Base-by-base conservation (phyloP, 2,329 filamentous ascomycete species). In the Arthrinium puccinioides region DNA sequence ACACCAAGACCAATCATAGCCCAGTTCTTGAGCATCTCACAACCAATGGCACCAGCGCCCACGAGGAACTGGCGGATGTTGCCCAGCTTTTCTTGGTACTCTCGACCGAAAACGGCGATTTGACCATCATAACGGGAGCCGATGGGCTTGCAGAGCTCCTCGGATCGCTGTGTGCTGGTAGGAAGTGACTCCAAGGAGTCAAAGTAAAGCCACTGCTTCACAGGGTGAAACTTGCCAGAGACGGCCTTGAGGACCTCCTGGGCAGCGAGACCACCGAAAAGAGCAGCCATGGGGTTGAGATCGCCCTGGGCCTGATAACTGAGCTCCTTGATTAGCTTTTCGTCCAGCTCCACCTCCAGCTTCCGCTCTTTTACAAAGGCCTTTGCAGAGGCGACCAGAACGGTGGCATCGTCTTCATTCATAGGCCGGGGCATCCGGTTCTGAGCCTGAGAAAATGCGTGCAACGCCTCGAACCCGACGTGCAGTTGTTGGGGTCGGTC, bases 1-100 rank as follows among this genome's bases (percentile, higher is more conserved):
- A 85, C 86, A 30, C 84, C 90, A 21, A 98, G 71, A 48, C 92
- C 92, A 60, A 97, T 94, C 89, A 98, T 94, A 24, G 94, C 90
- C 89, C 92, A 98, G 63, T 97, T 97, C 77, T 98, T 98, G 49
- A 98, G 69, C 84, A 97, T 98, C 59, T 98, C 92, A 56, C 92
- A 98, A 31, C 92, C 92, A 59, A 98, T 98, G 45, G 94, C 92
- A 52, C 92, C 92, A 32, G 92, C 87, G 49, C 92, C 92, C 40
- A 98, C 92, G 38, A 98, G 72, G 69, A 98, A 98, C 53, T 97
- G 80, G 54, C 82, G 92, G 44, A 92, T 64, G 53, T 96, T 94
- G 43, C 83, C 77, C 49, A 98, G 76, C 71, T 95, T 96, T 36
- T 95, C 84, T 62, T 98, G 92, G 62, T 82, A 98, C 45, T 95